Percentiles rank a stretch among this genome's conserved stretches.
These are phyloP conservation scores for Stemphylium lycopersici DNA, from an alignment of 2,329 filamentous ascomycete genomes.

Conservation along the genomic window DNA sequence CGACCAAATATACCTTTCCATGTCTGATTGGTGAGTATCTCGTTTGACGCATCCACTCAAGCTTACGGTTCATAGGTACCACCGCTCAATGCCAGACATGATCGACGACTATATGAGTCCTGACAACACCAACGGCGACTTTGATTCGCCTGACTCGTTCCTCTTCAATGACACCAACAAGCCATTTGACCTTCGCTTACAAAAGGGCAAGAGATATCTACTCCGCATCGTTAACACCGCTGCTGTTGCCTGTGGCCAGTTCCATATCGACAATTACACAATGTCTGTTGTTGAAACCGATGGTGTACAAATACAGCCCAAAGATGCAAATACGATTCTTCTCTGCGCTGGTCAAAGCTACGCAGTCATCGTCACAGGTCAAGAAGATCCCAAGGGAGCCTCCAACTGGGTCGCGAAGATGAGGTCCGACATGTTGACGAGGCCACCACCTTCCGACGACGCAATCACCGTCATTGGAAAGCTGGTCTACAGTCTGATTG, in stretches of 20 bases:
- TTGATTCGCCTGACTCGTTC: constrained; percentile 9
- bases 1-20: constrained; percentile 7
- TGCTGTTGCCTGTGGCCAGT: constrained; percentile 52
- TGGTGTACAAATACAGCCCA: constrained; percentile 50
- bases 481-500: constrained; percentile 18
- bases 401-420: constrained; percentile 64
- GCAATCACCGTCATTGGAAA: constrained; percentile 25
- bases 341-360: constrained; percentile 39
- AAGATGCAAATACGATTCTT: constrained; percentile 47
- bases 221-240: constrained; percentile 67
- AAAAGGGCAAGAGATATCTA: constrained; percentile 63
- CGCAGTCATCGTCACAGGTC: constrained; percentile 27
- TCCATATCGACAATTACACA: constrained; percentile 50
- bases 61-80: constrained; percentile 9
- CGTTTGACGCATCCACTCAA: constrained; percentile 22
- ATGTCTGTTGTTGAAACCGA: constrained; percentile 30
- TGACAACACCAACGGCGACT: constrained; percentile 43
- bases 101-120: constrained; percentile 53
- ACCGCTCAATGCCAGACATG: constrained; percentile 25
- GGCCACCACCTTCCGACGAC: constrained; percentile 26
- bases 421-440: constrained; percentile 60
- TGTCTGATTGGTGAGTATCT: constrained; percentile 11
- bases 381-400: constrained; percentile 39
- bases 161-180: constrained; percentile 16
- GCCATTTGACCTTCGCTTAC: constrained; percentile 40